A percentile compares a stretch with the other conserved stretches of the same genome.
Evolutionary conservation across 345 rosid genomes (phyloP).

Genomic region (Conringia planisiliqua): DNA sequence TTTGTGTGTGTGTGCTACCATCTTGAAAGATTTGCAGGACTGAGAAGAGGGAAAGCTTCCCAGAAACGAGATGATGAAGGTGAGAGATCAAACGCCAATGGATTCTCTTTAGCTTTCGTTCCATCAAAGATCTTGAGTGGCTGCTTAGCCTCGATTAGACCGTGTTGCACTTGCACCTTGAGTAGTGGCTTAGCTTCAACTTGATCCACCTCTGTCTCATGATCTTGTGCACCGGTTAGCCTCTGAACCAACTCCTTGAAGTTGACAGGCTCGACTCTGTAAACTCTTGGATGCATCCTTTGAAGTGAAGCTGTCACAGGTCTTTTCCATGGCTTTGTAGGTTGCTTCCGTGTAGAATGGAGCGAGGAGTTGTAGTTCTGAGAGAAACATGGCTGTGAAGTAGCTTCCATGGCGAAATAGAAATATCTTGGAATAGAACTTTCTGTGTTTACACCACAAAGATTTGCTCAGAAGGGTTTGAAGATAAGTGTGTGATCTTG

Average conservation of each 20-base stretch:
- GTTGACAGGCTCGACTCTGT: constrained; percentile 70
- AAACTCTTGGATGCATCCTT: constrained; percentile 57
- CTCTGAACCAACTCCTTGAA: constrained; percentile 81
- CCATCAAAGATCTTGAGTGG: constrained; percentile 13
- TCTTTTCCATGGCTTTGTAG: constrained; percentile 62
- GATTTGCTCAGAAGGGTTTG: not conserved
- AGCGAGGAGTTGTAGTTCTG: constrained; percentile 18
- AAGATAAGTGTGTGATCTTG: not conserved
- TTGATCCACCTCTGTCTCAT: not conserved
- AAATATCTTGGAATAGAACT: not conserved
- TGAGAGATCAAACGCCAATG: constrained; percentile 40
- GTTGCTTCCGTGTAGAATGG: constrained; percentile 40
- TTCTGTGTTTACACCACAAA: not conserved
- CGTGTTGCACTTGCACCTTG: not conserved
- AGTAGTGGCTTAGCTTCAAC: not conserved
- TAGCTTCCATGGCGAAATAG: constrained; percentile 25
- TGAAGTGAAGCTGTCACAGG: constrained; percentile 59
- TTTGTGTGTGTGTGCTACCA: constrained; percentile 34
- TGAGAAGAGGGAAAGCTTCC: constrained; percentile 50
- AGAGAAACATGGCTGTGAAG: constrained; percentile 19
- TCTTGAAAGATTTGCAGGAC: constrained; percentile 59
- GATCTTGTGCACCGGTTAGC: constrained; percentile 59
- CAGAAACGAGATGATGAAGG: constrained; percentile 49
- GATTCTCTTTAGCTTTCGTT: constrained; percentile 14
- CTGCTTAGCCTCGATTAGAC: not conserved